Percentiles rank a stretch among this genome's conserved stretches.
These are phyloP conservation scores for Leccinum truebloodii DNA, from an alignment of 768 basidiomycete species.

Conservation along the genomic window DNA sequence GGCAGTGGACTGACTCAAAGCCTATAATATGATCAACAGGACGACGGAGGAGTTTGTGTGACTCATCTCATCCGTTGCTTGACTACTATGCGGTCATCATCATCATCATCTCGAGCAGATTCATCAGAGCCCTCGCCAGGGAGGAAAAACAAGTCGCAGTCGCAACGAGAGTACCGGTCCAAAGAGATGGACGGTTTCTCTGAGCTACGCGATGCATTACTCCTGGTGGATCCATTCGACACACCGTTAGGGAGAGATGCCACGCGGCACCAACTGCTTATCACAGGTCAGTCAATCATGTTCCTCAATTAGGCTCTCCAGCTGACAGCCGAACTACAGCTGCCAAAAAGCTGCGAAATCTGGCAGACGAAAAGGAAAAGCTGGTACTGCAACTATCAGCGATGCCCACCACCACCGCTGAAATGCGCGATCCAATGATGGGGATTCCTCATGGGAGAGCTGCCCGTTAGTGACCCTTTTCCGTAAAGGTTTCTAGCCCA, in stretches of 20 bases:
- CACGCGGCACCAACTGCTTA: constrained; percentile 32
- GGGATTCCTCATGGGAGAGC: background rate
- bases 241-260: constrained; percentile 26
- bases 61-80: constrained; percentile 14
- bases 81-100: constrained; percentile 18
- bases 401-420: constrained; percentile 1
- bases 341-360: constrained; percentile 49
- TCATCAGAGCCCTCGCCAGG: constrained; percentile 6
- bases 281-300: constrained; percentile 19
- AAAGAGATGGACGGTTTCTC: constrained; percentile 34
- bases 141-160: constrained; percentile 27
- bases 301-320: background rate
- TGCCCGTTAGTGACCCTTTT: constrained; percentile 14
- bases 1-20: constrained; percentile 2
- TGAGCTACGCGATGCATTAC: constrained; percentile 29
- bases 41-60: background rate
- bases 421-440: background rate
- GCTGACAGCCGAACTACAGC: constrained; percentile 28
- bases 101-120: constrained; percentile 13
- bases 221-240: constrained; percentile 27
- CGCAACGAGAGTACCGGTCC: constrained; percentile 32
- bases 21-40: constrained; percentile 19
- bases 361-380: constrained; percentile 27
- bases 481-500: background rate
- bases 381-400: constrained; percentile 19